Evolutionary conservation across 2,329 filamentous ascomycete genomes (phyloP).

Genomic region (Trichoderma lentiforme): DNA sequence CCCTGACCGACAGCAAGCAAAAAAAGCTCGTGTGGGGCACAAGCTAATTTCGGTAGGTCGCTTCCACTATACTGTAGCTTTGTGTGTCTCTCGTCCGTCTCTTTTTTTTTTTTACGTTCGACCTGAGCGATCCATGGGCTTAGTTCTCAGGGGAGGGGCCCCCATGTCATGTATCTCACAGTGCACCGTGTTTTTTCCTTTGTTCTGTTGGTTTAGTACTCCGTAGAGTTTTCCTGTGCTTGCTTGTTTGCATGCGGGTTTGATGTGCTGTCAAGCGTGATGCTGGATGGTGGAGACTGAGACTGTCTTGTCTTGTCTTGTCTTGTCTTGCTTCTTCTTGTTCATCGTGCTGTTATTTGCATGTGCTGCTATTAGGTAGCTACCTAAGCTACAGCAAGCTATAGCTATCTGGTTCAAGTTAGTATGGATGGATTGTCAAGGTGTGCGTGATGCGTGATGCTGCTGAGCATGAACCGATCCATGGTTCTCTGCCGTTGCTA

Average conservation of each 20-base stretch:
- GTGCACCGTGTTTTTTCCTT: background rate
- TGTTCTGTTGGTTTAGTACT: background rate
- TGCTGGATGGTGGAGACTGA: background rate
- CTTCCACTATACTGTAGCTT: background rate
- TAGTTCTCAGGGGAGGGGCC: constrained; percentile 5
- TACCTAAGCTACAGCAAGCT: background rate
- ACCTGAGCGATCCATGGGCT: constrained; percentile 9
- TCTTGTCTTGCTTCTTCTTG: background rate
- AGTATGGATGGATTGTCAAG: background rate
- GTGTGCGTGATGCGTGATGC: background rate
- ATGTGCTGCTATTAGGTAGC: background rate
- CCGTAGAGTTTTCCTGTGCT: background rate
- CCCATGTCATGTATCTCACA: constrained; percentile 14
- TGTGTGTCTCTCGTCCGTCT: background rate
- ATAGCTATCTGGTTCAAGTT: background rate
- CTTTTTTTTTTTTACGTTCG: background rate
- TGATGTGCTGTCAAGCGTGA: constrained; percentile 7
- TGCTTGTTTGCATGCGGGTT: background rate
- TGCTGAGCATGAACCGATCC: background rate
- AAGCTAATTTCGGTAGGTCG: constrained; percentile 9
- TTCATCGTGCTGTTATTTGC: background rate
- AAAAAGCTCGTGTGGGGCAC: background rate
- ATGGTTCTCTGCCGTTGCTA: background rate
- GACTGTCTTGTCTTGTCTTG: background rate
- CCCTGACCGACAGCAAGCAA: background rate